Base-by-base conservation (phyloP, 306 rosid species). In the Quercus rubra region DNA sequence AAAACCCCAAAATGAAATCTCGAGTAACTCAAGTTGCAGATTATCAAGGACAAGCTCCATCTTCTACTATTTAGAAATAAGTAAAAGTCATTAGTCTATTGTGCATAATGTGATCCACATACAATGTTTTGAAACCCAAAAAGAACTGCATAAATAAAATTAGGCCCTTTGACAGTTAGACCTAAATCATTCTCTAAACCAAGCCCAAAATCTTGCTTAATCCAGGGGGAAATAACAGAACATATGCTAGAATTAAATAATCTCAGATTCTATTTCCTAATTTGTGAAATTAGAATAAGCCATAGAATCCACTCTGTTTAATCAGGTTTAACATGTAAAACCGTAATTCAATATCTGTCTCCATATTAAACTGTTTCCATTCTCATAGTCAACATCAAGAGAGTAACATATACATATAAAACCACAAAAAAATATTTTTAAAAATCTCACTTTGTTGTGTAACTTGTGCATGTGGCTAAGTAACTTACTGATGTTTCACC, bases 401-500 rank as follows among this genome's bases (percentile, higher is more conserved):
- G 12, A 31, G 28, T 28, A 66, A 75, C 41, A 19, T 35, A 8
- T 68, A 19, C 15, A 10, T 3, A 70, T 38, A 51, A 6, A 19
- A 11, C 49, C n/a, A 1, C 5, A 31, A 0, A 19, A 57, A 75
- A 17, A 51, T 43, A 51, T 5, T 1, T 38, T 38, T 2, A 41
- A 33, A 52, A 62, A 43, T 4, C 61, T 30, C 70, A 62, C 69
- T 25, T 62, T 74, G 18, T 38, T 31, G 56, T 27, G 61, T 74
- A 62, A 70, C 43, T 61, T 18, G 70, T 52, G 81, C 76, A 80
- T 10, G 77, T 28, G 74, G 79, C 75, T 74, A 54, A 59, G 84
- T 46, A 77, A 84, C 99, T 90, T 89, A 95, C 99, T 35, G 98
- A 91, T 68, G 93, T 76, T 80, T 95, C 97, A 51, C 92, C 96